Conservation (phyloP, 108 stramenopile species). For the Epipyxis sp. region DNA sequence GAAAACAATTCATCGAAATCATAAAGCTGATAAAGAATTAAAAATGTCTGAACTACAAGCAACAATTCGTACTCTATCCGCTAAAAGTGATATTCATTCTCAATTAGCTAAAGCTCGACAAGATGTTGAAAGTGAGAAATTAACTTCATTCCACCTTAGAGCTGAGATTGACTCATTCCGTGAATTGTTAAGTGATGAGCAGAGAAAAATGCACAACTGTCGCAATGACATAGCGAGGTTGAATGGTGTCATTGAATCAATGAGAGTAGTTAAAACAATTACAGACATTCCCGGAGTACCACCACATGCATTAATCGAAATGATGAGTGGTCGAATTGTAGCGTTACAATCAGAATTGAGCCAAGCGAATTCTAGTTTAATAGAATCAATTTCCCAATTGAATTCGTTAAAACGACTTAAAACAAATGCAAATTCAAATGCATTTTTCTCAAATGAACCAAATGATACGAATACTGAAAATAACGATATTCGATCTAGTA, state of each 20-base stretch:
- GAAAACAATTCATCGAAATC: neutral
- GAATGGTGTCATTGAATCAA: neutral
- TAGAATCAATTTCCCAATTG: too few species aligned
- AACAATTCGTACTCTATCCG: neutral
- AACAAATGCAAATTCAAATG: too few species aligned
- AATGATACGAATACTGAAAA: too few species aligned
- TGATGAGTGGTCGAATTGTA: too few species aligned
- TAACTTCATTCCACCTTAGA: neutral
- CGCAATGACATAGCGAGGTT: neutral
- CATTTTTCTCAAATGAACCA: too few species aligned
- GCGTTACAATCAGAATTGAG: too few species aligned
- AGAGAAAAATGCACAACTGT: neutral
- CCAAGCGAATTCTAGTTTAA: too few species aligned
- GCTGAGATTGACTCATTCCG: neutral
- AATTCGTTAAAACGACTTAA: too few species aligned
- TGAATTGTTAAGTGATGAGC: neutral
- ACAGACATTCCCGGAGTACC: neutral
- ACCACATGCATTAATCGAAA: too few species aligned
- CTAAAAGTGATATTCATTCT: neutral
- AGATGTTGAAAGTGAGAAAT: constrained; percentile 1
- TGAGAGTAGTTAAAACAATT: neutral
- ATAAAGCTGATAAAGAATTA: neutral
- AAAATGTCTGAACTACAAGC: neutral
- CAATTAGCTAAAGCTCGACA: neutral
- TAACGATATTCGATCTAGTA: too few species aligned